Conservation (phyloP, 1,284 basidiomycete genomes). For the Somion occarium region DNA sequence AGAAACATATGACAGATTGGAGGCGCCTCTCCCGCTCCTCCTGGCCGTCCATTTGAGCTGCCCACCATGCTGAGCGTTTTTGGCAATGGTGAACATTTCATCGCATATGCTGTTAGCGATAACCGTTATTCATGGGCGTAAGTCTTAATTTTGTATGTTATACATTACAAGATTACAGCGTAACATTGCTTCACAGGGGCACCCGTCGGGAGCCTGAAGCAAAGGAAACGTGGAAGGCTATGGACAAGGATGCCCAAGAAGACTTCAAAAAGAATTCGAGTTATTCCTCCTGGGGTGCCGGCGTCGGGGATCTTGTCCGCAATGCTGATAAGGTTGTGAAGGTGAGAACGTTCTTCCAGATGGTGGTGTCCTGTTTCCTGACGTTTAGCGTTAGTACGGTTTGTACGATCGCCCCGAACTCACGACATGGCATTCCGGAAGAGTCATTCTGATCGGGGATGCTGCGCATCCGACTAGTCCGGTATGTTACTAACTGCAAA, state of each 20-base stretch:
- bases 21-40: constrained; percentile 30
- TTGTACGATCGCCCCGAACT: constrained; percentile 43
- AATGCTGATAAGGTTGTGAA: constrained; percentile 34
- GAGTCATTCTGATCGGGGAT: constrained; percentile 30
- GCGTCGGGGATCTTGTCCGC: constrained; percentile 32
- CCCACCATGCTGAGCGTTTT: constrained; percentile 31
- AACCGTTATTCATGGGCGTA: constrained; percentile 36
- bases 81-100: constrained; percentile 34
- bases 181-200: constrained; percentile 21
- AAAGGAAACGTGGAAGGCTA: constrained; percentile 39
- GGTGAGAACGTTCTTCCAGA: constrained; percentile 20
- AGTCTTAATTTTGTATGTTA: constrained; percentile 14
- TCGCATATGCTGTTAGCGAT: constrained; percentile 34
- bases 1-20: constrained; percentile 24
- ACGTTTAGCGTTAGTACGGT: constrained; percentile 30
- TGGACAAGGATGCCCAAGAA: constrained; percentile 29
- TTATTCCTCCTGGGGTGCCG: constrained; percentile 31
- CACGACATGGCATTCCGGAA: constrained; percentile 35
- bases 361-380: background rate
- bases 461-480: constrained; percentile 33
- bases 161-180: background rate
- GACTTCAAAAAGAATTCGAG: constrained; percentile 26
- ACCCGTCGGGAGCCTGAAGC: constrained; percentile 34
- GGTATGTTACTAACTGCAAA: constrained; percentile 14
- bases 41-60: constrained; percentile 8